These are phyloP conservation scores for Aspergillus haitiensis DNA, from an alignment of 495 filamentous ascomycete genomes.

Conservation along the genomic window DNA sequence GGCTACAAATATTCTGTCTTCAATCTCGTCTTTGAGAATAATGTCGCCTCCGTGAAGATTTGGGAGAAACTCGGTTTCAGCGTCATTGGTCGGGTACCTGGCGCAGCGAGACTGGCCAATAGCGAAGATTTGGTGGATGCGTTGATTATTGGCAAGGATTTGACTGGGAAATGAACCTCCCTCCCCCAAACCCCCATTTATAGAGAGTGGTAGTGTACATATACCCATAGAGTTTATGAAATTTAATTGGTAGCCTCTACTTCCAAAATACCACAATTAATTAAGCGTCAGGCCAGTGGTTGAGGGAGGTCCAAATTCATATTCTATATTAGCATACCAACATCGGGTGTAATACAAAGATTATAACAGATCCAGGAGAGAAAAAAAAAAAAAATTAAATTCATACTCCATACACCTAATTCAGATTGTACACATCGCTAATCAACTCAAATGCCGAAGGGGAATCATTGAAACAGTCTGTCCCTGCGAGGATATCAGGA, in stretches of 20 bases:
- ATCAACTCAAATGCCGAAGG: slow-evolving; percentile 26
- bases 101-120: slow-evolving; percentile 42
- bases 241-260: no score
- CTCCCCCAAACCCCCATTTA: no score
- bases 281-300: no score
- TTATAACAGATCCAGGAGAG: slow-evolving; percentile 10
- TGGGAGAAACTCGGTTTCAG: slow-evolving; percentile 97
- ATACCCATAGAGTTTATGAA: no score
- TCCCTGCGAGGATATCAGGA: slow-evolving; percentile 8
- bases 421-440: slow-evolving; percentile 19
- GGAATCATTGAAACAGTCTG: slow-evolving; percentile 33
- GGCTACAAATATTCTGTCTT: slow-evolving; percentile 97
- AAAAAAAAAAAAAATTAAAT: slow-evolving; percentile 13
- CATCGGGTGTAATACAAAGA: slow-evolving; percentile 3
- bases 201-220: no score
- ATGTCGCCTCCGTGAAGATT: slow-evolving; percentile 87
- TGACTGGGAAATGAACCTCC: slow-evolving; percentile 23
- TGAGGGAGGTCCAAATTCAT: no score
- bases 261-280: no score
- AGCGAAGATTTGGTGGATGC: slow-evolving; percentile 48
- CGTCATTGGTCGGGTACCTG: slow-evolving; percentile 78
- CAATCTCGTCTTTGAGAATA: slow-evolving; percentile 98
- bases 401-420: slow-evolving; percentile 17
- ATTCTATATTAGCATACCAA: no score
- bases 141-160: slow-evolving; percentile 46